A percentile compares a stretch with the other conserved stretches of the same genome.
These are phyloP conservation scores for Trypanosoma platydactyli DNA, from an alignment of 208 protist genomes.

Conservation along the genomic window DNA sequence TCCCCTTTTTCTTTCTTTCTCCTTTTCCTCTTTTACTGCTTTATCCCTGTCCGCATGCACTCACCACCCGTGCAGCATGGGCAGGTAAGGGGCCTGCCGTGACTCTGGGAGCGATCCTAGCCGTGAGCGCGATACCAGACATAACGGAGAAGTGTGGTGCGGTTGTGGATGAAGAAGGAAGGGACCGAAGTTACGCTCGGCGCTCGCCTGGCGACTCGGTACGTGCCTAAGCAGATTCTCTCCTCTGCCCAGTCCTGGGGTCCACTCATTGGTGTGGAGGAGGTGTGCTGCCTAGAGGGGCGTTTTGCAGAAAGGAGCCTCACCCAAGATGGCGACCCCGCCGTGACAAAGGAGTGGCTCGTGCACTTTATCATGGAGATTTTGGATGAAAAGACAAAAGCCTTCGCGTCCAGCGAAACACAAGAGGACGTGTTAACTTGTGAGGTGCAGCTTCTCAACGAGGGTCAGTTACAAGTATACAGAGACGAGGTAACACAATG, in stretches of 20 bases:
- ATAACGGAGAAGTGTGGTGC: not conserved
- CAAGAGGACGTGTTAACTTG: not conserved
- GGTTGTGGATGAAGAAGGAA: not conserved
- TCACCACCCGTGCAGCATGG: too few species aligned
- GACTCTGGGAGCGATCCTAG: too few species aligned
- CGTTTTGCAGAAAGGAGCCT: constrained; percentile 23
- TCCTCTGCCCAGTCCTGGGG: constrained; percentile 61
- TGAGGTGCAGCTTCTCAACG: not conserved
- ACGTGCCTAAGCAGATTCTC: constrained; percentile 71
- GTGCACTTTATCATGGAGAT: constrained; percentile 49
- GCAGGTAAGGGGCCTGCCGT: too few species aligned
- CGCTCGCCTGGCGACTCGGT: constrained; percentile 62
- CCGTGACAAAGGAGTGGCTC: constrained; percentile 69
- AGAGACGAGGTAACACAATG: constrained; percentile 18
- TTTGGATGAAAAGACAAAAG: constrained; percentile 28
- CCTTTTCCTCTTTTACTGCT: too few species aligned
- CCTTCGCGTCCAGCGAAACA: not conserved
- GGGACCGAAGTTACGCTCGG: constrained; percentile 27
- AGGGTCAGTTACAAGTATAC: not conserved
- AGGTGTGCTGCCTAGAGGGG: constrained; percentile 32
- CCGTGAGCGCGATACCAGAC: not conserved
- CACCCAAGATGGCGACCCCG: constrained; percentile 38
- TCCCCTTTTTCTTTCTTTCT: too few species aligned
- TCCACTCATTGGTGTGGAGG: constrained; percentile 42
- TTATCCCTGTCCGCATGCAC: too few species aligned